Base-by-base conservation (phyloP, 345 rosid species). In the Lepidium sativum region DNA sequence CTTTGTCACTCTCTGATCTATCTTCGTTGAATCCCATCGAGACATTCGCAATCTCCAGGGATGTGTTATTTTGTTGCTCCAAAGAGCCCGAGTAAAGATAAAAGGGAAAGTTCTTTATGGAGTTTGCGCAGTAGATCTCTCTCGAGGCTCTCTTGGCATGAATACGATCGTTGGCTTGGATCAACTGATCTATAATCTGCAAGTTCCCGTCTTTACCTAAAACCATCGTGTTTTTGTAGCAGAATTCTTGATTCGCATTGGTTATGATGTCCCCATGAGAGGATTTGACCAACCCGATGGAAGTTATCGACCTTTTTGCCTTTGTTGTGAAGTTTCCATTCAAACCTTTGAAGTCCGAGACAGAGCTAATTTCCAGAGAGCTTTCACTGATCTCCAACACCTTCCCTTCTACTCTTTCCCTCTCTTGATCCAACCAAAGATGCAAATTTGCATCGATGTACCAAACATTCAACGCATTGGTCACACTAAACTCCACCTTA, bases 391-490 rank as follows among this genome's bases (percentile, higher is more conserved):
- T 67, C 69, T 72, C 78, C 76, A 84, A 51, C 48, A 92, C 83
- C 83, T 75, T 67, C 75, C 86, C 96, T 67, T 80, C 58, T 1
- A 85, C 88, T 32, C 45, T 77, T 4, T 54, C 43, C 72, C 73
- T 81, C 70, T 69, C 75, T 7, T 31, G 45, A 43, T 79, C 83
- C 79, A 89, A 72, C 95, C 98, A 92, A 51, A 92, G 87, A 65
- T 92, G 98, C 86, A 92, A 75, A 77, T 92, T 92, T 8, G 89
- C 96, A 68, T 92, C 91, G 0, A 92, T 57, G 34, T 74, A 84
- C 96, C 98, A 92, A 47, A 86, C 90, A 61, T 89, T 80, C 80
- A 92, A 76, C 20, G 95, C 87, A 70, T 86, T 87, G 0, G 91
- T 85, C 60, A 92, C 92, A 21, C 83, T 70, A 64, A 92, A 86